Evolutionary conservation across 2,329 filamentous ascomycete species (phyloP), one percentile per base, ranked within the genome.

Genomic region (Acrocalymma vagum): DNA sequence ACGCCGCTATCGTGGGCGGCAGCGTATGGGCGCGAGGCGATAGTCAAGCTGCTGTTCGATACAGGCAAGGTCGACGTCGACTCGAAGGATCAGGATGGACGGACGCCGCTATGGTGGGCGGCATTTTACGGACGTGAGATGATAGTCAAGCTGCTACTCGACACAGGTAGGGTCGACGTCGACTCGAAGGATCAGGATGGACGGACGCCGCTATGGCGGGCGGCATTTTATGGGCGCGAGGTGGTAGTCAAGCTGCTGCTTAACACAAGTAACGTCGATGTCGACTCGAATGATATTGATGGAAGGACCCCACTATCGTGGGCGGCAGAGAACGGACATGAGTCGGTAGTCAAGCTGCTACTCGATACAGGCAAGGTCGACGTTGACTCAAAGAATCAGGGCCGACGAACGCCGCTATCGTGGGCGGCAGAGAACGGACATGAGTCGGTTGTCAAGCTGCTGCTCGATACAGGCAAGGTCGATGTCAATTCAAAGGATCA

Each of bases 31-130:
- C 16, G 23, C 30, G 6, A 26, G 14, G 13, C 22, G 11, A 17
- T 27, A 14, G 33, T 36, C 18, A 27, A 21, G 33, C 33, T 26
- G 13, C 20, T 36, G 15, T 14, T 36, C 33, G 17, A 26, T 3
- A 42, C 13, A 9, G 32, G 14, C 24, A 37, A 26, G 17, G 29
- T 39, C n/a, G 29, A 37, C 13, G 22, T 33, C 15, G 25, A 45
- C 29, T 45, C 18, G 13, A 39, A 30, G 20, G 29, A 45, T 17
- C 27, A 28, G 4, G 14, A 16, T 22, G 28, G 33, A 15, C 22
- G 13, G 24, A 40, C 37, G 21, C 37, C 29, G 21, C 29, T 40
- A 18, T 18, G 16, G 38, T 32, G 28, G 33, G 39, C 39, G 9
- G 38, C 38, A 15, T 5, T 15, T 15, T 11, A 18, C 10, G 22